A percentile compares a stretch with the other conserved stretches of the same genome.
Conservation (phyloP, 805 yeast genomes). For the Kodamaea sagamina region DNA sequence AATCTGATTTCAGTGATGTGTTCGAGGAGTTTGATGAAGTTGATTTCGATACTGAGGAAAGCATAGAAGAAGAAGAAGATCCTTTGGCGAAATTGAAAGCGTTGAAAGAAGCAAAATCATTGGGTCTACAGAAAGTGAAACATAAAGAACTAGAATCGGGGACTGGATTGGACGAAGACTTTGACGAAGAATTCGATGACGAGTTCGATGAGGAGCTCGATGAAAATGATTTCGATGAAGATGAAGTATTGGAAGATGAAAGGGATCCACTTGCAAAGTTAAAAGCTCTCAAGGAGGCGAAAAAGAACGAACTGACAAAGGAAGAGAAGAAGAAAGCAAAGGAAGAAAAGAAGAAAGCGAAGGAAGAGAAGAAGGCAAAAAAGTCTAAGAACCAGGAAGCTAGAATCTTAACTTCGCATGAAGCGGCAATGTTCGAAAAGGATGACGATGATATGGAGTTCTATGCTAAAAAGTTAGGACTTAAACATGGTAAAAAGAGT, state of each 20-base stretch:
- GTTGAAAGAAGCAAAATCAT: slow-evolving; percentile 14
- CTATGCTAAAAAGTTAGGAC: slow-evolving; percentile 79
- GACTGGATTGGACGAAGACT: slow-evolving; percentile 20
- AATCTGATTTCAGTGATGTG: neutral
- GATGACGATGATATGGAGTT: slow-evolving; percentile 81
- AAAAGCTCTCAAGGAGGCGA: slow-evolving; percentile 19
- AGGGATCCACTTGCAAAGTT: slow-evolving; percentile 28
- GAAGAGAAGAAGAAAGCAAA: slow-evolving; percentile 16
- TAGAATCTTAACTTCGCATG: slow-evolving; percentile 37
- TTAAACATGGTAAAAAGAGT: slow-evolving; percentile 53
- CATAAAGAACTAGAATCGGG: slow-evolving; percentile 2
- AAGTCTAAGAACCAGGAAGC: slow-evolving; percentile 17
- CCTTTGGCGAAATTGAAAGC: slow-evolving; percentile 30
- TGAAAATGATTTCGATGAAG: slow-evolving; percentile 19
- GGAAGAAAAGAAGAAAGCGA: slow-evolving; percentile 7
- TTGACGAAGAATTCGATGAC: slow-evolving; percentile 6
- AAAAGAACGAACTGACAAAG: slow-evolving; percentile 20
- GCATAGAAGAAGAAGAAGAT: slow-evolving; percentile 19
- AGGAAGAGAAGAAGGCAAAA: slow-evolving; percentile 18
- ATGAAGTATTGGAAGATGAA: slow-evolving; percentile 17
- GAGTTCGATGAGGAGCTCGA: slow-evolving; percentile 29
- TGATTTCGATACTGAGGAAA: slow-evolving; percentile 16
- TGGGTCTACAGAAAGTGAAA: no score
- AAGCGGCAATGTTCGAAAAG: slow-evolving; percentile 49
- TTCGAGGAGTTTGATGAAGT: slow-evolving; percentile 11